Evolutionary conservation across 768 basidiomycete species (phyloP), one percentile per base, ranked within the genome.

Genomic region (Leucosporidium scottii): DNA sequence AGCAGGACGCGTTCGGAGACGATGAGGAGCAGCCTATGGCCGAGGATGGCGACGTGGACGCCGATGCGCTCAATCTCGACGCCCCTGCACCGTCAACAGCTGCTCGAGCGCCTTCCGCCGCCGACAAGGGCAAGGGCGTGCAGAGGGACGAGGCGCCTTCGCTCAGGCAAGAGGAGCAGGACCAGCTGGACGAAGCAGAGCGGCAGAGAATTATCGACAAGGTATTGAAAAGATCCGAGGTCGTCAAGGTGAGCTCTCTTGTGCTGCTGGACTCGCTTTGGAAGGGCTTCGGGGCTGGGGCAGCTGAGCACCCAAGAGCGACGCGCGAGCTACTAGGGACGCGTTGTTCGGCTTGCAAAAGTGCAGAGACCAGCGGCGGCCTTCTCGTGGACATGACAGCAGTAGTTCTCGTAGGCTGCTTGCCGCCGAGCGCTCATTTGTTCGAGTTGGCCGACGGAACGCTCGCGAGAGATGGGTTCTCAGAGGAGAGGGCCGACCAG

Each of bases 111-210:
- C 39, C 13, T 8, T 9, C 39, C 8, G 39, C 39, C 39, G 4
- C 47, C n/a, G 68, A 69, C 61, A 69, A 69, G 68, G 68, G 68
- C 44, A 69, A 69, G 47, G 51, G 13, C 7, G 61, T 66, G n/a
- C 61, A n/a, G 17, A 28, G 57, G 10, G 58, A 62, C 13, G 25
- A 8, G 13, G 30, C 18, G 64, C 2, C n/a, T 44, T 39, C 54
- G 55, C 62, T 54, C 25, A 8, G n/a, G n/a, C 36, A 34, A 15
- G 21, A 23, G 62, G 51, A 53, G 62, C 51, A 44, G 39, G 39
- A 44, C 39, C 7, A 17, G 39, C 3, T 44, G 39, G 65, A 48
- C 2, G 57, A 47, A n/a, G 53, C 55, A 7, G 48, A 54, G 36
- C 62, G 59, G 30, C 70, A 65, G 23, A 20, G 12, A 7, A 36